These are phyloP conservation scores for Trichoderma endophyticum DNA, from an alignment of 2,329 filamentous ascomycete genomes.

Conservation along the genomic window DNA sequence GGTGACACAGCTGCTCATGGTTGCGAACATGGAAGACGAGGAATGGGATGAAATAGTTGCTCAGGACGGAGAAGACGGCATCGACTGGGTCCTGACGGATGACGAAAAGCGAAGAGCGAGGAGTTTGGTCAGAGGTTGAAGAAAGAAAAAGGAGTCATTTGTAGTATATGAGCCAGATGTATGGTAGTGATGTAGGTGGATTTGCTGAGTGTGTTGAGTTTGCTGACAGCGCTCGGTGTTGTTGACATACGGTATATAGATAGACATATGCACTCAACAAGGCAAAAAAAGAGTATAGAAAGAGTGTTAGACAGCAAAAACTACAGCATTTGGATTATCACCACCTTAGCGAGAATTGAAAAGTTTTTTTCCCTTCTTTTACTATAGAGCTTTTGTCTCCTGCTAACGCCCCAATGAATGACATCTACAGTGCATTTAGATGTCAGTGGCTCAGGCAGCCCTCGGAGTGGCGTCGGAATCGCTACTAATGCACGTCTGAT, in stretches of 20 bases:
- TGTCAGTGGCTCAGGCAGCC: slow-evolving; percentile 6
- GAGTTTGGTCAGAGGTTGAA: slow-evolving; percentile 54
- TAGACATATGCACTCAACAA: neutral
- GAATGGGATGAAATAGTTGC: slow-evolving; percentile 78
- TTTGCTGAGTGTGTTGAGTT: neutral
- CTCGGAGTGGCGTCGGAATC: slow-evolving; percentile 15
- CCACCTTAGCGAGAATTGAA: neutral
- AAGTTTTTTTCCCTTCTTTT: neutral
- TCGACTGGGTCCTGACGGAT: slow-evolving; percentile 67
- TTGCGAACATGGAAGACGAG: slow-evolving; percentile 93
- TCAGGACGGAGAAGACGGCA: slow-evolving; percentile 55
- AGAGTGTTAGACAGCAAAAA: neutral
- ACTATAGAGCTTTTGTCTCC: neutral
- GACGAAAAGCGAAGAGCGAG: slow-evolving; percentile 74
- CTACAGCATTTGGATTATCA: neutral
- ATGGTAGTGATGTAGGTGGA: neutral
- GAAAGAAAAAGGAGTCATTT: neutral
- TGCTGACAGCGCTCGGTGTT: neutral
- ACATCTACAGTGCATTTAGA: neutral
- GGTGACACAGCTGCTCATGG: slow-evolving; percentile 76
- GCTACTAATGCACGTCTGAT: neutral
- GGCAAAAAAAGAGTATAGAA: neutral
- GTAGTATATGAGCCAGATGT: neutral
- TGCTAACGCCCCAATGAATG: neutral
- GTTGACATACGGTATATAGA: neutral